A percentile compares a stretch with the other conserved stretches of the same genome.
Evolutionary conservation across 1,139 yeast genomes (phyloP).

Genomic region (Lizanozyma gosingica): DNA sequence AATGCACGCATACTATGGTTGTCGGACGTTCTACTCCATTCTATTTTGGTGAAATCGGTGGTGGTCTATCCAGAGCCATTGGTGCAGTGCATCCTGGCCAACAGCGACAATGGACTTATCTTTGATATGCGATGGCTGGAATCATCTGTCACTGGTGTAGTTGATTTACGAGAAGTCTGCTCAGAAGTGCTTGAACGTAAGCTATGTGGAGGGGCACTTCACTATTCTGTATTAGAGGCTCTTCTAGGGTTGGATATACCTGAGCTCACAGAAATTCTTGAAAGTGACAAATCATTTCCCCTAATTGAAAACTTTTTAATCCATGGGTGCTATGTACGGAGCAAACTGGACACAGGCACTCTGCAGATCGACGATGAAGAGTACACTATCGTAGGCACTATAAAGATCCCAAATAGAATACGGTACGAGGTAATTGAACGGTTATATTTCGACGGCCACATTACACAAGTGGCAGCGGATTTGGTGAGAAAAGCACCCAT

Average conservation of each 20-base stretch:
- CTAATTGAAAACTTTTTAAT: neutral
- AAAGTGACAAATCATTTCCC: neutral
- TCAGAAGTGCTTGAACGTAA: neutral
- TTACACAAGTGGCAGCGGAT: slow-evolving; percentile 1
- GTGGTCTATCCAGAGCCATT: neutral
- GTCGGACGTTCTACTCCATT: neutral
- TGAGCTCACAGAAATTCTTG: neutral
- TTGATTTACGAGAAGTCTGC: neutral
- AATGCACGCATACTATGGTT: neutral
- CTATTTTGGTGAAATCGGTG: neutral
- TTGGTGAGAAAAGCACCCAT: slow-evolving; percentile 4
- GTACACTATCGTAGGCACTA: slow-evolving; percentile 6
- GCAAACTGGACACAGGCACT: neutral
- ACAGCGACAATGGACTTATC: neutral
- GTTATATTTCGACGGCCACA: slow-evolving; percentile 5
- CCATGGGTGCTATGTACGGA: neutral
- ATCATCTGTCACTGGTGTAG: neutral
- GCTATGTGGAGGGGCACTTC: neutral
- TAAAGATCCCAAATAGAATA: slow-evolving; percentile 11
- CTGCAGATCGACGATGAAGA: neutral
- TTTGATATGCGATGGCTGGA: neutral
- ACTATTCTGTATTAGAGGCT: neutral
- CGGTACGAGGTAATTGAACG: slow-evolving; percentile 7
- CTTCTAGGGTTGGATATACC: neutral
- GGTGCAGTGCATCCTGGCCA: neutral